Evolutionary conservation across 2,329 filamentous ascomycete genomes (phyloP).

Genomic region (Verticillium nubilum): DNA sequence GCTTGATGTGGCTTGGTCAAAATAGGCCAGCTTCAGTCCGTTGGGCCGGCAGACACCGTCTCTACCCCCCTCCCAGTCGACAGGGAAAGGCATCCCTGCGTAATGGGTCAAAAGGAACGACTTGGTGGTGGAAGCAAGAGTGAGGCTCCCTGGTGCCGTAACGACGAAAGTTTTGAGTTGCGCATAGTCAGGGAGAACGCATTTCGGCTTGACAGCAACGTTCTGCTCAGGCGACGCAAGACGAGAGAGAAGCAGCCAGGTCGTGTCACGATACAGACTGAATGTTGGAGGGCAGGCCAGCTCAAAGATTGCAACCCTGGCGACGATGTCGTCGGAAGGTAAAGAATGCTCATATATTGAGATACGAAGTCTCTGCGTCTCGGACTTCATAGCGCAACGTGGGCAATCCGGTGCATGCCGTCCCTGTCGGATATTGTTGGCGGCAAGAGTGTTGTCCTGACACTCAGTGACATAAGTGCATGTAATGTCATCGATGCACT

Average conservation of each 20-base stretch:
- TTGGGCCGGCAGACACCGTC: conserved; percentile 36
- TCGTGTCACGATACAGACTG: conserved; percentile 32
- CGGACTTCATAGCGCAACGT: conserved; percentile 26
- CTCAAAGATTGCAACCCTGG: conserved; percentile 34
- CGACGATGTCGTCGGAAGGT: conserved; percentile 21
- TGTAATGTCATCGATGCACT: conserved; percentile 19
- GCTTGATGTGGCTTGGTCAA: conserved; percentile 27
- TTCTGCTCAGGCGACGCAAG: conserved; percentile 20
- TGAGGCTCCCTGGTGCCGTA: conserved; percentile 1
- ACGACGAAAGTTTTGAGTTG: conserved; percentile 14
- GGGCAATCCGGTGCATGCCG: conserved; percentile 21
- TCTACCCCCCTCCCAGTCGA: conserved; percentile 19
- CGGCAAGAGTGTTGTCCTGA: conserved; percentile 2
- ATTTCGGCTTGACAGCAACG: conserved; percentile 14
- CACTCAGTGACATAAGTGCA: conserved; percentile 23
- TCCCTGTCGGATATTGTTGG: neutral
- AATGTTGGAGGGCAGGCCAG: conserved; percentile 27
- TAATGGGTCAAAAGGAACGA: conserved; percentile 22
- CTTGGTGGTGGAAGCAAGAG: neutral
- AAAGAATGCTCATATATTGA: conserved; percentile 32
- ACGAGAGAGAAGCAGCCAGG: conserved; percentile 28
- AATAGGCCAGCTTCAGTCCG: conserved; percentile 41
- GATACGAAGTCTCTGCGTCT: conserved; percentile 26
- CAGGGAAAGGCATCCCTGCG: conserved; percentile 16
- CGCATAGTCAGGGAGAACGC: conserved; percentile 16